Base-by-base conservation (phyloP, 352 stramenopile species). In the Globisporangium iwayamae region DNA sequence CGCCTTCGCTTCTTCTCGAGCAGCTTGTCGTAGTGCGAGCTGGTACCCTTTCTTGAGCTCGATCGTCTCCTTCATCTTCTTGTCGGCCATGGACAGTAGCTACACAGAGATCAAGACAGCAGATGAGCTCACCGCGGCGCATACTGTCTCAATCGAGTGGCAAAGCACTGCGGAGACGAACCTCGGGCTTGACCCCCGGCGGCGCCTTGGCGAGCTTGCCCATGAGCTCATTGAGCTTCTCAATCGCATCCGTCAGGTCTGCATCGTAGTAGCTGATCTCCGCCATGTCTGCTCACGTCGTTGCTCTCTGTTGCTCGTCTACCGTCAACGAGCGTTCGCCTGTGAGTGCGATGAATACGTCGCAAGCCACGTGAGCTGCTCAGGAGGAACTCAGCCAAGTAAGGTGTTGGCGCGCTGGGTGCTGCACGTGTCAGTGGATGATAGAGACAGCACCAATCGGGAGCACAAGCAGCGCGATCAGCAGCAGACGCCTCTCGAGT, bases 221-320 rank as follows among this genome's bases (percentile, higher is more conserved):
- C 87, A 94, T 93, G 53, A 89, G 66, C n/a, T 93, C 82, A 65
- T 93, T 91, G 53, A 96, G 79, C 63, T 93, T 91, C 14, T 83
- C 75, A 50, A 96, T 80, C 38, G 87, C 87, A 54, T 94, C 87
- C 47, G 77, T 90, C 34, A 96, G 72, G 65, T 96, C 87, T 11
- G 83, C 83, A 59, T 94, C 85, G 63, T 96, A 94, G 75, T 96
- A 94, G 60, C 81, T 90, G 73, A 93, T 90, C 74, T 96, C 87
- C 13, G 83, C 80, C 87, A 96, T 96, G 45, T 38, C 34, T 16
- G 4, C 41, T 54, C 7, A n/a, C 22, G 20, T 2, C 5, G 20
- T 14, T 28, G 41, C 36, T 41, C 25, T 25, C 41, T 39, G 3
- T 2, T 48, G 14, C 14, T 16, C 9, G 36, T 41, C 9, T 41